A percentile compares a stretch with the other conserved stretches of the same genome.
These are phyloP conservation scores for Metschnikowia santaceciliae DNA, from an alignment of 805 yeast species.

Conservation along the genomic window DNA sequence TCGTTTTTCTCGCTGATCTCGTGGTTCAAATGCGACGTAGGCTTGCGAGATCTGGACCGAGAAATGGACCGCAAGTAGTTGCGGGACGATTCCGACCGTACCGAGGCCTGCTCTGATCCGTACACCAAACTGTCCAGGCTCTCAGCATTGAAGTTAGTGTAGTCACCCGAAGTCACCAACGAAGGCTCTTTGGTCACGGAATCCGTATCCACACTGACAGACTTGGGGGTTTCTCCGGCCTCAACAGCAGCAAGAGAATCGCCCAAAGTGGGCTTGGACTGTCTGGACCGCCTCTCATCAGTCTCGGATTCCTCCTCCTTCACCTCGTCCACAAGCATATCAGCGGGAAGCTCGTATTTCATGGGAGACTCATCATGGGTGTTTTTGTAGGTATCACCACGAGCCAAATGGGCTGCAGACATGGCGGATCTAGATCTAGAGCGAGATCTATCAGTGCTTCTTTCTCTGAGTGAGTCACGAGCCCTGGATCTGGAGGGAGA, in stretches of 20 bases:
- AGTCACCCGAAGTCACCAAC: slow-evolving; percentile 44
- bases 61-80: slow-evolving; percentile 64
- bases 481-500: slow-evolving; percentile 29
- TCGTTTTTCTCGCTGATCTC: slow-evolving; percentile 24
- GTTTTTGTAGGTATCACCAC: slow-evolving; percentile 73
- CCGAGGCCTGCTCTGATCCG: slow-evolving; percentile 22
- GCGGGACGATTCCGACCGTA: slow-evolving; percentile 42
- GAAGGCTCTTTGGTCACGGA: slow-evolving; percentile 31
- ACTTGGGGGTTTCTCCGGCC: slow-evolving; percentile 3
- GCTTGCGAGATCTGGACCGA: slow-evolving; percentile 54
- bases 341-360: slow-evolving; percentile 42
- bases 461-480: slow-evolving; percentile 14
- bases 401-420: slow-evolving; percentile 59
- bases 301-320: slow-evolving; percentile 28
- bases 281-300: slow-evolving; percentile 40
- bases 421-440: slow-evolving; percentile 21
- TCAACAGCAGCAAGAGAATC: slow-evolving; percentile 44
- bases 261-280: slow-evolving; percentile 41
- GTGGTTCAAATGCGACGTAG: slow-evolving; percentile 6
- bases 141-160: slow-evolving; percentile 43
- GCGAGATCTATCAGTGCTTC: slow-evolving; percentile 19
- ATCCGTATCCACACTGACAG: slow-evolving; percentile 1
- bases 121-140: slow-evolving; percentile 18
- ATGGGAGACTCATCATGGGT: slow-evolving; percentile 45
- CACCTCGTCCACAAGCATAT: slow-evolving; percentile 21